Base-by-base conservation (phyloP, 345 rosid species). In the thale cress (Arabidopsis thaliana) region DNA sequence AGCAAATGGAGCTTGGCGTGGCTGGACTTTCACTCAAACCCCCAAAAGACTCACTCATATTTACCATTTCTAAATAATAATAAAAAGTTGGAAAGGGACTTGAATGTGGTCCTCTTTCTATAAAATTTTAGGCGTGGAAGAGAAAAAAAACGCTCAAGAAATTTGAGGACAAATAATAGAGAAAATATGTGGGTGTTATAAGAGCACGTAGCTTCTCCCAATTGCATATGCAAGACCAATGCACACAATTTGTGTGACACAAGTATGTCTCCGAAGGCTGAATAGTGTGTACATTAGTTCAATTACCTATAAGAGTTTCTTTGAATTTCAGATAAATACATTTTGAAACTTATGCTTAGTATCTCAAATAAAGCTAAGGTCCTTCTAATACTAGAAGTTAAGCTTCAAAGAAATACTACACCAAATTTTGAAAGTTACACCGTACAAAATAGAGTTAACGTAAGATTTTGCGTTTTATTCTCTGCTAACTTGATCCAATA, bases 1-100 rank as follows among this genome's bases (percentile, higher is more conserved):
- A 42, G 73, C 64, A 69, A 20, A 56, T 44, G 32, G 64, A 56
- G 33, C 41, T 56, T 44, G 64, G 65, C 73, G 73, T 69, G 73
- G 65, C 73, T 69, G 65, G 55, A 56, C 56, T 44, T 44, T 57
- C 56, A 57, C 34, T 69, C 73, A 37, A 22, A 7, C 8, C 32
- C 65, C 2, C 44, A 41, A 65, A 56, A 44, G 44, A 44, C 65
- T 56, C 50, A 16, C 20, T 16, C 20, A 16, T 16, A 16, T 16
- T 16, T 16, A 16, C 20, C 20, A 16, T 53, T 12, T 16, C 4
- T 40, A 12, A 68, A 28, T 33, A 16, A 16, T 8, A 50, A 2
- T 4, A 36, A 22, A 56, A 56, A 69, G 73, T 41, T 57, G 5
- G 33, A 25, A 57, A 62, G 57, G 34, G 56, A 69, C 22, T 57